These are phyloP conservation scores for Plasmodium sp. DNA, from an alignment of 169 alveolate species.

Conservation along the genomic window DNA sequence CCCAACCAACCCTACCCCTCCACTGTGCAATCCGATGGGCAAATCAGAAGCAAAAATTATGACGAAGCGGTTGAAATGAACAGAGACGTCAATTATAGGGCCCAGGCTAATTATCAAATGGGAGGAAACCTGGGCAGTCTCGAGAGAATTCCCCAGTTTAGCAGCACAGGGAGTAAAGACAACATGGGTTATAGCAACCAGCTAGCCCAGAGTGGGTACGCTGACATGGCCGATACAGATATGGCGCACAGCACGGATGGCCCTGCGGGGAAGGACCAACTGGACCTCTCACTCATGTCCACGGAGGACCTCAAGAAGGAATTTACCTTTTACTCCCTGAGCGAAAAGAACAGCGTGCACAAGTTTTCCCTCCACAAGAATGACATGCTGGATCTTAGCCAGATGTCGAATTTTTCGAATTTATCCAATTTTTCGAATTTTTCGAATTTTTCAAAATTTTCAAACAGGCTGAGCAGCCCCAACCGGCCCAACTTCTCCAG, in stretches of 20 bases:
- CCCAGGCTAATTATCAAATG: neutral
- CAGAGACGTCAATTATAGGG: neutral
- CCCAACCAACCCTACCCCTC: neutral
- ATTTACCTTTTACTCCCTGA: slow-evolving; percentile 26
- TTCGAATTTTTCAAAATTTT: neutral
- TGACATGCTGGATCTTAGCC: neutral
- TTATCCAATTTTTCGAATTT: neutral
- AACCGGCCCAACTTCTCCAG: neutral
- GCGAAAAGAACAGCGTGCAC: slow-evolving; percentile 16
- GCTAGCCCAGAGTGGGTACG: neutral
- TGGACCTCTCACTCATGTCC: slow-evolving; percentile 18
- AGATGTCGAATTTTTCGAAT: neutral
- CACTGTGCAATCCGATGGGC: neutral
- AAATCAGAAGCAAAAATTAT: too few relatives aligned
- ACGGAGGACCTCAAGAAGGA: slow-evolving; percentile 23
- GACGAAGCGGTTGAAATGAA: neutral
- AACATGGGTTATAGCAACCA: neutral
- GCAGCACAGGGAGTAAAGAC: neutral
- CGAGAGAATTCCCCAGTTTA: neutral
- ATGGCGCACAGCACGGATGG: neutral
- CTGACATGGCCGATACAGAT: neutral
- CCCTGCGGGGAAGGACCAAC: neutral
- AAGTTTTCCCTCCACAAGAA: neutral
- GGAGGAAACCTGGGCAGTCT: neutral
- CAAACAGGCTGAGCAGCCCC: neutral